These are phyloP conservation scores for Pezicula neosporulosa DNA, from an alignment of 2,329 filamentous ascomycete genomes.

Conservation along the genomic window DNA sequence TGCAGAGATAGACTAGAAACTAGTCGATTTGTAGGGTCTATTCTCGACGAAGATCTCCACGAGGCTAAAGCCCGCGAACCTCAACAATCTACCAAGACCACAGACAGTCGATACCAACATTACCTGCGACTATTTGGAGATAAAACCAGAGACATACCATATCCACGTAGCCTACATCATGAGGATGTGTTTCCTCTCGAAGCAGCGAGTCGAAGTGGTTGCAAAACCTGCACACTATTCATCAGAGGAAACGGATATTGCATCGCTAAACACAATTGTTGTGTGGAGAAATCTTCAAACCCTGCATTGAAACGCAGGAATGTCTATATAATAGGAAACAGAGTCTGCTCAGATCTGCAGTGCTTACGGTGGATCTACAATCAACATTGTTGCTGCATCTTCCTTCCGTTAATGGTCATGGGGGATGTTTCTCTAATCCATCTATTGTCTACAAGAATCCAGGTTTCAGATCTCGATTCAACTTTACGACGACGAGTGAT, in stretches of 20 bases:
- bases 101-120: too few species aligned
- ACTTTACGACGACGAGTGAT: not conserved
- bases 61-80: too few species aligned
- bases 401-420: not conserved
- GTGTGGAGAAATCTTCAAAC: too few species aligned
- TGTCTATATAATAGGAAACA: too few species aligned
- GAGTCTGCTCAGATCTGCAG: constrained; percentile 10
- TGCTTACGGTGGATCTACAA: constrained; percentile 6
- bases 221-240: not conserved
- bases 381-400: constrained; percentile 11
- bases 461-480: not conserved
- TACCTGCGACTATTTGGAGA: too few species aligned
- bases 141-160: too few species aligned
- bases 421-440: not conserved
- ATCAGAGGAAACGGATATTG: not conserved
- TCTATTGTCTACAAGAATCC: not conserved
- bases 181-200: not conserved
- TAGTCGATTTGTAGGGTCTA: too few species aligned
- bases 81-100: too few species aligned
- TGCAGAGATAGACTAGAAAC: too few species aligned
- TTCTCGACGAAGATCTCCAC: too few species aligned
- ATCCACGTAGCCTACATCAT: too few species aligned
- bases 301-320: not conserved
- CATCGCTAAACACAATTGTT: not conserved
- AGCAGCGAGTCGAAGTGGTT: not conserved